phyloP scores from a whole-genome alignment of 345 rosid species.

The Balakata baccata region DNA sequence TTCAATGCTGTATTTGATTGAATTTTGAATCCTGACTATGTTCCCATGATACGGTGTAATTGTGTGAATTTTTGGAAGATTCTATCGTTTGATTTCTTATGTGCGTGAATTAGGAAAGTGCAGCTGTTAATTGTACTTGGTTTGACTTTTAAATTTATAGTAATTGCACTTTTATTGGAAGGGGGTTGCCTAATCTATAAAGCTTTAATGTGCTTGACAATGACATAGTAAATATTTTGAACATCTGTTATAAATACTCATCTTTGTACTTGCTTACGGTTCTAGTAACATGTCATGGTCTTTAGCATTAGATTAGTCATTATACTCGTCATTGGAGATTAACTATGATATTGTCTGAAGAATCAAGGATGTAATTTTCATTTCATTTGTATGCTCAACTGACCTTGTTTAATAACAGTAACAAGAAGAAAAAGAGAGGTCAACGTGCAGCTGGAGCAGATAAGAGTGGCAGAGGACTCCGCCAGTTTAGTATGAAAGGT shows the following conservation, averaged over 20 bases:
- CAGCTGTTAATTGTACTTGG: neutral
- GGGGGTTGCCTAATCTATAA: neutral
- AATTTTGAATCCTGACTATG: neutral
- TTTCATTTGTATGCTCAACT: neutral
- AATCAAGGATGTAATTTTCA: neutral
- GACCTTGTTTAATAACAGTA: slow-evolving; percentile 30
- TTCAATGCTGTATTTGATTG: neutral
- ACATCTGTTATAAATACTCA: neutral
- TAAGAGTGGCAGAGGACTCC: slow-evolving; percentile 96
- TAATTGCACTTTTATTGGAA: neutral
- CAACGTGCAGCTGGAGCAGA: slow-evolving; percentile 87
- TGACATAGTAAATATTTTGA: neutral
- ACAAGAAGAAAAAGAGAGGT: slow-evolving; percentile 85
- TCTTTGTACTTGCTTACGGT: neutral
- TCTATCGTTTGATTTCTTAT: neutral
- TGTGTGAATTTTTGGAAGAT: too few species aligned
- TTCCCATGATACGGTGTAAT: neutral
- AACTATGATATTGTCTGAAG: neutral
- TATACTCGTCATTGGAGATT: neutral
- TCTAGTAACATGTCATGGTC: neutral
- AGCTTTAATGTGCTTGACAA: neutral
- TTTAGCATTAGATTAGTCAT: neutral
- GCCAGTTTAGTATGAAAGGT: slow-evolving; percentile 99
- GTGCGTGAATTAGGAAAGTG: neutral
- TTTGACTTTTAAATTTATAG: neutral